phyloP scores from a whole-genome alignment of 257 asterid species.

The Verbena officinalis region DNA sequence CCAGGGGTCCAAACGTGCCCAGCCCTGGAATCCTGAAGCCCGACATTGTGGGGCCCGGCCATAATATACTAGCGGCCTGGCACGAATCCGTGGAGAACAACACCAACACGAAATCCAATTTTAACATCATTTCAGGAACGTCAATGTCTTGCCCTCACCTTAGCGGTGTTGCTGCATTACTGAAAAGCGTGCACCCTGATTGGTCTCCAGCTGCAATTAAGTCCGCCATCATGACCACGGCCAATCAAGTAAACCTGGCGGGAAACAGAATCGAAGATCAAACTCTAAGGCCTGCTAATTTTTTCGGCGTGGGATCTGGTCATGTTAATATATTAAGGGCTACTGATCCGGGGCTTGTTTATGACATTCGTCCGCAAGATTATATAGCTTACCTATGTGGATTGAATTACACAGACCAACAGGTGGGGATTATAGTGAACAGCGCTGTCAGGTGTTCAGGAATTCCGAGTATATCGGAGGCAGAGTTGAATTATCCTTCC shows the following conservation, averaged over 20 bases:
- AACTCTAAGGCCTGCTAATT: conserved; percentile 10
- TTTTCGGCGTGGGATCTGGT: conserved; percentile 38
- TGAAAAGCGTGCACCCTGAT: conserved; percentile 36
- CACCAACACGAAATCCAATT: conserved; percentile 27
- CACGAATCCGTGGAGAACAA: conserved; percentile 31
- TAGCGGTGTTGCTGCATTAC: conserved; percentile 41
- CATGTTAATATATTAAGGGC: conserved; percentile 38
- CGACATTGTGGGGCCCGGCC: conserved; percentile 42
- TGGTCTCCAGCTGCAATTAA: conserved; percentile 44
- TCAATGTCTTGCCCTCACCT: conserved; percentile 51
- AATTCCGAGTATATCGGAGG: conserved; percentile 28
- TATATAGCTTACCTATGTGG: conserved; percentile 45
- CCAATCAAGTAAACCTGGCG: conserved; percentile 27
- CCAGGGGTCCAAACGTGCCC: conserved; percentile 30
- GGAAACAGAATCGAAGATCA: conserved; percentile 24
- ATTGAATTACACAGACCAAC: conserved; percentile 31
- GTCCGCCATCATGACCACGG: conserved; percentile 47
- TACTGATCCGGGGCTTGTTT: conserved; percentile 41
- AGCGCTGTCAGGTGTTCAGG: conserved; percentile 27
- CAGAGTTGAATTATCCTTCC: conserved; percentile 43
- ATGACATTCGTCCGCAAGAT: conserved; percentile 38
- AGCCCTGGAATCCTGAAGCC: conserved; percentile 44
- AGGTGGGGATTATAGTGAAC: conserved; percentile 24
- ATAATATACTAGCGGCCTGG: conserved; percentile 49
- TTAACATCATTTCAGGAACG: conserved; percentile 43